Percentiles rank a stretch among this genome's conserved stretches.
These are phyloP conservation scores for Glonium stellatum DNA, from an alignment of 495 filamentous ascomycete genomes.

Conservation along the genomic window DNA sequence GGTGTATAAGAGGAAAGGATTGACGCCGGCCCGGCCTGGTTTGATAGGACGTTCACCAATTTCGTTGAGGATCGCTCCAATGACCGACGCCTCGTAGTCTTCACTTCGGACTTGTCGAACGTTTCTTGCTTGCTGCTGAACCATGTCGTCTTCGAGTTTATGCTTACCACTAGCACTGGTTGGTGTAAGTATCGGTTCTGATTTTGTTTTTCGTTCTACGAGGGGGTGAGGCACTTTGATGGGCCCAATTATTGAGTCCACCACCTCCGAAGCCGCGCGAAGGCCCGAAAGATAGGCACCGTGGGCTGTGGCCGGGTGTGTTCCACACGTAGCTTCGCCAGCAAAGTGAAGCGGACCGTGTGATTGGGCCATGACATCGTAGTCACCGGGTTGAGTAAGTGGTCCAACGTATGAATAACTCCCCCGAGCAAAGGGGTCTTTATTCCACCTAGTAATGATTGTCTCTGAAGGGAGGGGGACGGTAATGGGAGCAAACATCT, in stretches of 20 bases:
- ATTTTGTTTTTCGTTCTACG: conserved; percentile 52
- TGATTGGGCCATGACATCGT: conserved; percentile 81
- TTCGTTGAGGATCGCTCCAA: conserved; percentile 56
- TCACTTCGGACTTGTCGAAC: conserved; percentile 33
- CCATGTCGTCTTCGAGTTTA: conserved; percentile 4
- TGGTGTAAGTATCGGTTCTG: conserved; percentile 4
- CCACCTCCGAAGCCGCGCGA: conserved; percentile 76
- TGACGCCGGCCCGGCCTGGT: conserved; percentile 62
- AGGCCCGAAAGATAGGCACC: conserved; percentile 92
- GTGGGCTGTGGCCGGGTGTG: conserved; percentile 93
- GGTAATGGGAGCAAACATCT: conserved; percentile 53
- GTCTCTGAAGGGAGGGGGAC: conserved; percentile 77
- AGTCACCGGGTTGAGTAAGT: conserved; percentile 74
- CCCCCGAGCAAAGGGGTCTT: conserved; percentile 80
- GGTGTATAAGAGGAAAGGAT: conserved; percentile 60
- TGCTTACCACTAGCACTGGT: conserved; percentile 5
- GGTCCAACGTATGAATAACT: conserved; percentile 91
- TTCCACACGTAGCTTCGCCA: conserved; percentile 90
- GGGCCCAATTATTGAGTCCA: conserved; percentile 70
- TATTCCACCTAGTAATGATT: conserved; percentile 89
- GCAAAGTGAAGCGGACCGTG: conserved; percentile 92
- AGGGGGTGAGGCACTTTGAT: conserved; percentile 70
- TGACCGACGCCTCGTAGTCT: conserved; percentile 66
- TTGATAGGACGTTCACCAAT: conserved; percentile 67
- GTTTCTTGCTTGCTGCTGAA: not conserved